phyloP scores from a whole-genome alignment of 2,329 filamentous ascomycete species.

The Grosmannia serpens region DNA sequence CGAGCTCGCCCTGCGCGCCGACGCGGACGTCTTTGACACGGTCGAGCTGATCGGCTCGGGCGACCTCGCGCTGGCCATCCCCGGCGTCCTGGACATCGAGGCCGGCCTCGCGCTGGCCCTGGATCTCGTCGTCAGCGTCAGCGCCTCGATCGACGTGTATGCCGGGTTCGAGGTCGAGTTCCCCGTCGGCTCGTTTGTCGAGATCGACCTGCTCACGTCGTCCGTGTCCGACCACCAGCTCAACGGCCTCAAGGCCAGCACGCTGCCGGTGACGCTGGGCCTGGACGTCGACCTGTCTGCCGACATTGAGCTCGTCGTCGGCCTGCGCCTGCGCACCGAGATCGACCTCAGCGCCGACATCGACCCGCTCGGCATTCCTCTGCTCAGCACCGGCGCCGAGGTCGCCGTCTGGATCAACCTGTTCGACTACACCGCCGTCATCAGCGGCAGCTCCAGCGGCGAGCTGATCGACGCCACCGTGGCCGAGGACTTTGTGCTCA shows the following conservation, averaged over 20 bases:
- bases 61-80: conserved; percentile 13
- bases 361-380: conserved; percentile 14
- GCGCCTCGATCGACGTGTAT: conserved; percentile 15
- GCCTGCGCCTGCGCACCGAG: conserved; percentile 18
- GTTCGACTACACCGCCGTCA: conserved; percentile 19
- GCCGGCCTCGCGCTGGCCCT: conserved; percentile 17
- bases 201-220: conserved; percentile 16
- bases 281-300: conserved; percentile 14
- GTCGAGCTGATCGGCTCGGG: conserved; percentile 15
- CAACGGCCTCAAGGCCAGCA: conserved; percentile 14
- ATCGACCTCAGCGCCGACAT: conserved; percentile 15
- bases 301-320: conserved; percentile 15
- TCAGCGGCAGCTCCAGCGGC: conserved; percentile 5
- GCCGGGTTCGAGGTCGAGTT: conserved; percentile 18
- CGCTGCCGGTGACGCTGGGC: conserved; percentile 14
- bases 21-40: conserved; percentile 13
- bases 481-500: conserved; percentile 15
- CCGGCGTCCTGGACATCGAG: conserved; percentile 14
- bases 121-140: conserved; percentile 17
- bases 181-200: conserved; percentile 16
- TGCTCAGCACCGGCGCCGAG: conserved; percentile 16
- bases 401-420: conserved; percentile 20
- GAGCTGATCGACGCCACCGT: conserved; percentile 3
- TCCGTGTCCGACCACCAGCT: conserved; percentile 13
- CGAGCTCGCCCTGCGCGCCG: conserved; percentile 16